Evolutionary conservation across 2,329 filamentous ascomycete species (phyloP), one percentile per base, ranked within the genome.

Genomic region (Colletotrichum lini): DNA sequence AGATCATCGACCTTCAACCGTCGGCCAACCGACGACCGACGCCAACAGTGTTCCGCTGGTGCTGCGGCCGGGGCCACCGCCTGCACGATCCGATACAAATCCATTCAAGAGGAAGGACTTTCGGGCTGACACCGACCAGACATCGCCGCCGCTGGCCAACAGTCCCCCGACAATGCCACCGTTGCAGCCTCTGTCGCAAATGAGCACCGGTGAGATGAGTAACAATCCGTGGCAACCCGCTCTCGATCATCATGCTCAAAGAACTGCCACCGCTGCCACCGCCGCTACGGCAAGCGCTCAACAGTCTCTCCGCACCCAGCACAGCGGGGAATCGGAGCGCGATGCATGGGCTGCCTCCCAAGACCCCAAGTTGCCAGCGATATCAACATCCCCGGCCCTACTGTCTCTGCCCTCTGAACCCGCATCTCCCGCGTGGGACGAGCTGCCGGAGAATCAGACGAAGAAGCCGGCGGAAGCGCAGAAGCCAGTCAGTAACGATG

Each of bases 51-150:
- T 80, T 2, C 82, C 83, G 3, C 74, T 78, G 23, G 72, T 76
- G 2, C 74, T 83, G 62, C 78, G 76, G 44, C 81, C 83, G 18
- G 72, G 70, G 16, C 45, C 70, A 44, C 52, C 42, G 40, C 72
- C 65, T 30, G 60, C 64, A 40, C 52, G 80, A 47, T 74, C 77
- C 35, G 82, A 86, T 67, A 88, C 87, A 23, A 90, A 90, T 64
- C 88, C 88, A 0, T 90, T 90, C 76, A 74, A 82, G 26, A 86
- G 86, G 72, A 84, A 86, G 67, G 87, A 87, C 73, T 80, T 80
- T 4, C 74, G 75, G 52, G 64, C 65, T 59, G 23, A 53, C 49
- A 67, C 44, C 62, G 60, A n/a, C 71, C 45, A 63, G 21, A 35
- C 49, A 49, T 67, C 72, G 21, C 73, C 73, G 44, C 76, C 75